Evolutionary conservation across 257 asterid genomes (phyloP), one percentile per base, ranked within the genome.

Genomic region (Ligustrum vulgare): DNA sequence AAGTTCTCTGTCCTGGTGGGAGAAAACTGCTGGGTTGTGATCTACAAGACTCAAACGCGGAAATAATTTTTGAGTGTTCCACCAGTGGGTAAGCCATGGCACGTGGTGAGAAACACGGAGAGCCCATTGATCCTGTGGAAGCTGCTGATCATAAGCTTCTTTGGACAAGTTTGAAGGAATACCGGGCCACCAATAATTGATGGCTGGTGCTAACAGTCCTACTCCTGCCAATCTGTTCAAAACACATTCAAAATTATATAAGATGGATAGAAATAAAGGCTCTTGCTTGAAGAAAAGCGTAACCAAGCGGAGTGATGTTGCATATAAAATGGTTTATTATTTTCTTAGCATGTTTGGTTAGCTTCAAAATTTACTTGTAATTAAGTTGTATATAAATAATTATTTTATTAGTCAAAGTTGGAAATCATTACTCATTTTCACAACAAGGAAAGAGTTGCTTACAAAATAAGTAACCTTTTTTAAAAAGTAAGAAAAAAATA

Each of bases 31-130:
- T 13, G 81, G 90, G 77, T 72, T 79, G 58, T 22, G 20, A 80
- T 79, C 78, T 28, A 89, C 54, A 68, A 84, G 85, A 76, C 88
- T 75, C 4, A 51, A 43, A 51, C 69, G 34, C n/a, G 98, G 93
- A 82, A 94, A 92, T 3, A 86, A 67, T n/a, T 87, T 91, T 80
- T 92, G 99, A 65, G 96, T 86, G 85, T 88, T 92, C 99, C 99
- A 94, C 98, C 91, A 94, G 82, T 86, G 78, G 58, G 85, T 86
- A 76, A 94, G 94, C 99, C 96, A 92, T 3, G 99, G 96, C 67
- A 81, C 16, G 75, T 91, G 74, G 68, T 91, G 96, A 80, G 91
- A 84, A 67, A 94, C 91, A 72, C 97, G 93, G 49, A 89, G 47
- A 68, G 92, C 87, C 99, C 98, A 92, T 36, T 82, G 96, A 73